phyloP scores from a whole-genome alignment of 805 yeast species.

The Candida quercuum region DNA sequence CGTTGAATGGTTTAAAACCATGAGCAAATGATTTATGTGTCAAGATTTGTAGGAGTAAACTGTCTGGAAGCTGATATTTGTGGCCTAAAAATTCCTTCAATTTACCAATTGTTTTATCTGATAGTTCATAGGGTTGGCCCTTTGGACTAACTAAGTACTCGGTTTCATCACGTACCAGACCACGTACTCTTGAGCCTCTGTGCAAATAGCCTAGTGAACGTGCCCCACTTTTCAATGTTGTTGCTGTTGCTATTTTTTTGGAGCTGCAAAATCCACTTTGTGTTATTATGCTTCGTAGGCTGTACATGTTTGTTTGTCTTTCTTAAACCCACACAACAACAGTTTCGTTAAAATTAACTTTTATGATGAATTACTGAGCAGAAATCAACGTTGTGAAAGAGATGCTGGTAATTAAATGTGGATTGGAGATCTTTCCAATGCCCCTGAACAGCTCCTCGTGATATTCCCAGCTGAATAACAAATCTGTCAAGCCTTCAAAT shows the following conservation, averaged over 20 bases:
- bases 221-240: neutral
- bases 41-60: constrained; percentile 65
- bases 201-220: constrained; percentile 35
- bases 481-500: no score
- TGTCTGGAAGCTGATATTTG: constrained; percentile 52
- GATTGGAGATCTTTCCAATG: no score
- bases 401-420: no score
- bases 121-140: constrained; percentile 50
- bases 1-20: constrained; percentile 86
- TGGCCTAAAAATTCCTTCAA: constrained; percentile 45
- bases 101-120: constrained; percentile 40
- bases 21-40: constrained; percentile 95
- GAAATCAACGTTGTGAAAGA: no score
- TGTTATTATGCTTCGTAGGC: constrained; percentile 2
- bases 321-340: neutral
- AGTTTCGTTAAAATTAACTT: no score
- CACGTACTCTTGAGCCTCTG: constrained; percentile 54
- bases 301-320: neutral
- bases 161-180: constrained; percentile 66
- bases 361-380: no score
- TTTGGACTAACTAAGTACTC: constrained; percentile 44
- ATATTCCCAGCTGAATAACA: no score
- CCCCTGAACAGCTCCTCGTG: no score
- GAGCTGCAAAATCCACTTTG: neutral
- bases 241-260: neutral